These are phyloP conservation scores for Dendrostoma leiphaemia DNA, from an alignment of 2,329 filamentous ascomycete species.

Conservation along the genomic window DNA sequence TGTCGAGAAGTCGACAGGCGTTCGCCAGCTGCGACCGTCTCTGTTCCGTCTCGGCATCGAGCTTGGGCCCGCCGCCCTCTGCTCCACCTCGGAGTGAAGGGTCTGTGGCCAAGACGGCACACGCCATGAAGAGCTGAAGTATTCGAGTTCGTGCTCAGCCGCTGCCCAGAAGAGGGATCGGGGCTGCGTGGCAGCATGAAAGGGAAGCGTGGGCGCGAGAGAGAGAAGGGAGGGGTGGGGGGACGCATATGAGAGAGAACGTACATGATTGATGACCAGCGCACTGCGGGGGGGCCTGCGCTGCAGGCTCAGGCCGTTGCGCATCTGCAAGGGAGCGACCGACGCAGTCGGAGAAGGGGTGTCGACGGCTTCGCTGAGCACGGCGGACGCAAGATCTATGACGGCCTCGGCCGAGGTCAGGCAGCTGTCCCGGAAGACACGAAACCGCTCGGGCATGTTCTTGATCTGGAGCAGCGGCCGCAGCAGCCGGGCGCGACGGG, in stretches of 20 bases:
- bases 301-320: neutral
- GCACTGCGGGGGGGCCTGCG: constrained; percentile 11
- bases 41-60: constrained; percentile 13
- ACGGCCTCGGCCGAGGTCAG: constrained; percentile 12
- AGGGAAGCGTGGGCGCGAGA: too few species aligned
- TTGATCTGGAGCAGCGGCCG: constrained; percentile 11
- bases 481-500: constrained; percentile 11
- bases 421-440: constrained; percentile 5
- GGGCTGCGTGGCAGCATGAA: too few species aligned
- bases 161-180: too few species aligned
- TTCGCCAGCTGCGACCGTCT: constrained; percentile 14
- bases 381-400: constrained; percentile 7
- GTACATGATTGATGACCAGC: constrained; percentile 9
- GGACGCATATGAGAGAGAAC: neutral
- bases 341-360: neutral
- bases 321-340: neutral
- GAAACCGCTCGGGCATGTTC: constrained; percentile 7
- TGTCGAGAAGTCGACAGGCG: constrained; percentile 20
- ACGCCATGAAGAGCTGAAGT: constrained; percentile 15
- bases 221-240: neutral
- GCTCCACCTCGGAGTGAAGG: neutral
- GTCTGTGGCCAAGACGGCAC: constrained; percentile 19
- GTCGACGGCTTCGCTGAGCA: constrained; percentile 9
- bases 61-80: neutral
- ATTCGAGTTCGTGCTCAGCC: neutral